Conservation (phyloP, 106 monocot genomes). For the Allium fistulosum region DNA sequence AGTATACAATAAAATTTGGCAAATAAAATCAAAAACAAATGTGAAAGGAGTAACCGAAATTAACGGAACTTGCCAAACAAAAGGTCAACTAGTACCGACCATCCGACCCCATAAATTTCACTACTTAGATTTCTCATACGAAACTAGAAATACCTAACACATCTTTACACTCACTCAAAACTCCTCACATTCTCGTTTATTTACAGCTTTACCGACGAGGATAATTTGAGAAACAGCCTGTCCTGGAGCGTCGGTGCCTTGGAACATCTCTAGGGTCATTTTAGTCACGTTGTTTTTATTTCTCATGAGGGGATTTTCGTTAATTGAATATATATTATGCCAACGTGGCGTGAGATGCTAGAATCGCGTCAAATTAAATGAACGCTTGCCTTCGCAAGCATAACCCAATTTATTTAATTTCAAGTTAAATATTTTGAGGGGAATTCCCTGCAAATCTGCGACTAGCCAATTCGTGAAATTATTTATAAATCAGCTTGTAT, state of each 20-base stretch:
- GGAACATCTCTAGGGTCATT: neutral
- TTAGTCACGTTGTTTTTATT: no score
- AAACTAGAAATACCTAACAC: neutral
- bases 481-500: neutral
- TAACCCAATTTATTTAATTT: neutral
- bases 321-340: neutral
- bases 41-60: neutral
- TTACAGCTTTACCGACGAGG: neutral
- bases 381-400: neutral
- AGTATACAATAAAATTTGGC: no score
- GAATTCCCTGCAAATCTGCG: neutral
- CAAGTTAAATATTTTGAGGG: neutral
- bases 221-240: neutral
- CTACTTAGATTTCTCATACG: neutral
- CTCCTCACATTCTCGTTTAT: neutral
- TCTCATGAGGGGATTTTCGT: neutral
- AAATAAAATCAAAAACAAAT: no score
- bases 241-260: neutral
- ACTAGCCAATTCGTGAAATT: neutral
- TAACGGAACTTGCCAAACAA: neutral
- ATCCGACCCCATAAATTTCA: neutral
- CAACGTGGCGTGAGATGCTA: conserved; percentile 8
- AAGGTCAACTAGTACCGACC: neutral
- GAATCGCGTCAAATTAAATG: conserved; percentile 10
- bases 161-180: neutral